Percentiles rank a stretch among this genome's conserved stretches.
Conservation (phyloP, 2,329 filamentous ascomycete species). For the Trichoderma semiorbis region DNA sequence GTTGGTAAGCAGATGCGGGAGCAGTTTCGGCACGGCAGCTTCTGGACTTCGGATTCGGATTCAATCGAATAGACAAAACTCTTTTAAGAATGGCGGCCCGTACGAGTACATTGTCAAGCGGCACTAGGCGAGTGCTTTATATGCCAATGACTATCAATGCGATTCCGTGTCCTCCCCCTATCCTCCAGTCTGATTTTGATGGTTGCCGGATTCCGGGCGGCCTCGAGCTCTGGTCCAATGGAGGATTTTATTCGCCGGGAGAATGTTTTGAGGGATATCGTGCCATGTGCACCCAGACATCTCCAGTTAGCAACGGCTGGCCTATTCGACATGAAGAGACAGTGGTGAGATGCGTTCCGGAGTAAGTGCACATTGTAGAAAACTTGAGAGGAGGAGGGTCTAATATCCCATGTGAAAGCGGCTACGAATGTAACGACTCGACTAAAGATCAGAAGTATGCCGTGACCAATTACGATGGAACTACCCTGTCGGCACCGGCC, state of each 20-base stretch:
- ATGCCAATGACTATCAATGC: conserved; percentile 26
- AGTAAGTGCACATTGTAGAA: conserved; percentile 15
- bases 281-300: conserved; percentile 27
- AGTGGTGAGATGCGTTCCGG: conserved; percentile 28
- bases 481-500: conserved; percentile 28
- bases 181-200: conserved; percentile 24
- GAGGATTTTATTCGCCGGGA: conserved; percentile 32
- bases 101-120: conserved; percentile 17
- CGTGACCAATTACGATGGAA: conserved; percentile 21
- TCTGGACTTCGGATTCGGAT: background rate
- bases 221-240: conserved; percentile 24
- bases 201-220: conserved; percentile 25
- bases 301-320: conserved; percentile 20
- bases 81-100: conserved; percentile 13
- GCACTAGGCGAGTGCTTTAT: conserved; percentile 20
- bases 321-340: conserved; percentile 27
- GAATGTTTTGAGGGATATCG: conserved; percentile 30
- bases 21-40: background rate
- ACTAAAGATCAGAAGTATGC: conserved; percentile 25
- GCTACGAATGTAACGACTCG: conserved; percentile 24
- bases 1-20: background rate
- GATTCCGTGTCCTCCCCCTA: conserved; percentile 23
- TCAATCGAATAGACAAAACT: background rate
- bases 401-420: conserved; percentile 8
- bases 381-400: no score